Base-by-base conservation (phyloP, 768 basidiomycete genomes). In the Chalciporus piperatus region DNA sequence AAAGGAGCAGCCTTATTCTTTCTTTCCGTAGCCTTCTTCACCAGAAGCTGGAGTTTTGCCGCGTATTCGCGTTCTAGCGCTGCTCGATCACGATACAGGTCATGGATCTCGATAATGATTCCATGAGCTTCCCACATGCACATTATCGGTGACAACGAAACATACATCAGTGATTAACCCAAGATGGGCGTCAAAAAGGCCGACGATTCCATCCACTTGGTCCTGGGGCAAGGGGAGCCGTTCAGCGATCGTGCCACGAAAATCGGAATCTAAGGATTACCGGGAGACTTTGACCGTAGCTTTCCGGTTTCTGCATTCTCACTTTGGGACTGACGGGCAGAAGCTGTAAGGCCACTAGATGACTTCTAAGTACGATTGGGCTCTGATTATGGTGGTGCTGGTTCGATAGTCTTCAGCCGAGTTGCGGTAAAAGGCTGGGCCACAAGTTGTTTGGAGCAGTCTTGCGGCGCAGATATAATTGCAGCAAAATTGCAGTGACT, bases 31-130 rank as follows among this genome's bases (percentile, higher is more conserved):
- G 84, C 83, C 63, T 84, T 90, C 66, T 78, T 83, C 8, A 76
- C 76, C 28, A 93, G 67, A 14, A 73, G 67, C 61, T 85, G 83
- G 10, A 93, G 73, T 63, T 87, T 91, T 22, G 69, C 64, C 0
- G 89, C 87, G 63, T 90, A 92, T 64, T 93, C 90, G 46, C 85
- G 81, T 67, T 93, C 91, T 11, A 92, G 71, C 7, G 74, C 76
- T 10, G 73, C 82, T 41, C 84, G 79, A 45, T 85, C 85, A 39
- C 74, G 73, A 62, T 89, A 85, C 45, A 92, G 59, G 41, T 92
- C 89, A 51, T 86, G 81, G 47, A 88, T 79, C 90, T 92, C 54
- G 39, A 41, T 3, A 46, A 47, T 48, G 5, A 41, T 51, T 44
- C 12, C n/a, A 12, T 56, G 16, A 45, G 28, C 28, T 32, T 54